These are phyloP conservation scores for Phtheirospermum japonicum DNA, from an alignment of 257 asterid genomes.

Conservation along the genomic window DNA sequence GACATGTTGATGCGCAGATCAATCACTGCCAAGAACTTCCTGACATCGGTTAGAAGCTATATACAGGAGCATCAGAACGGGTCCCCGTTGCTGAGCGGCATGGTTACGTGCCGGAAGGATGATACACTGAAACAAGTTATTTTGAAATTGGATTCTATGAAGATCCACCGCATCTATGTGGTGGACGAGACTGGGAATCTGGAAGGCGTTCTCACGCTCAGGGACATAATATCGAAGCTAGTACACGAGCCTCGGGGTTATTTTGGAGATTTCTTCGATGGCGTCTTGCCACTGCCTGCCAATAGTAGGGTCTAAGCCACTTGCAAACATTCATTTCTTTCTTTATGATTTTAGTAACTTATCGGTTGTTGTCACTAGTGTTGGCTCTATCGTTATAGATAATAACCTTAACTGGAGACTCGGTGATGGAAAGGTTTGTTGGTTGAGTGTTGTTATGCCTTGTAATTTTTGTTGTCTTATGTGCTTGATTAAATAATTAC, in stretches of 20 bases:
- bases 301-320: slow-evolving; percentile 90
- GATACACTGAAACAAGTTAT: slow-evolving; percentile 75
- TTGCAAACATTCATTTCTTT: background rate
- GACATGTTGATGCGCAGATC: slow-evolving; percentile 47
- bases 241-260: slow-evolving; percentile 98
- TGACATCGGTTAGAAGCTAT: slow-evolving; percentile 60
- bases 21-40: slow-evolving; percentile 81
- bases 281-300: slow-evolving; percentile 89
- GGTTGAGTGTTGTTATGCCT: background rate
- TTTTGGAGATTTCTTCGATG: slow-evolving; percentile 97
- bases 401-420: slow-evolving; percentile 16
- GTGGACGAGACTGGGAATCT: slow-evolving; percentile 70
- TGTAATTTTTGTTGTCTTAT: background rate
- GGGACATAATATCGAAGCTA: slow-evolving; percentile 93
- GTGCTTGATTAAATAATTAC: background rate
- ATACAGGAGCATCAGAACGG: slow-evolving; percentile 44
- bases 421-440: background rate
- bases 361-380: background rate
- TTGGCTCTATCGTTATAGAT: slow-evolving; percentile 2
- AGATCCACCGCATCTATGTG: slow-evolving; percentile 84
- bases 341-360: background rate
- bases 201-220: slow-evolving; percentile 79
- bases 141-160: slow-evolving; percentile 59
- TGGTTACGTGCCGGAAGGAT: slow-evolving; percentile 70
- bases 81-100: slow-evolving; percentile 46